Evolutionary conservation across 208 protist genomes (phyloP).

Genomic region (Strigomonas galati): DNA sequence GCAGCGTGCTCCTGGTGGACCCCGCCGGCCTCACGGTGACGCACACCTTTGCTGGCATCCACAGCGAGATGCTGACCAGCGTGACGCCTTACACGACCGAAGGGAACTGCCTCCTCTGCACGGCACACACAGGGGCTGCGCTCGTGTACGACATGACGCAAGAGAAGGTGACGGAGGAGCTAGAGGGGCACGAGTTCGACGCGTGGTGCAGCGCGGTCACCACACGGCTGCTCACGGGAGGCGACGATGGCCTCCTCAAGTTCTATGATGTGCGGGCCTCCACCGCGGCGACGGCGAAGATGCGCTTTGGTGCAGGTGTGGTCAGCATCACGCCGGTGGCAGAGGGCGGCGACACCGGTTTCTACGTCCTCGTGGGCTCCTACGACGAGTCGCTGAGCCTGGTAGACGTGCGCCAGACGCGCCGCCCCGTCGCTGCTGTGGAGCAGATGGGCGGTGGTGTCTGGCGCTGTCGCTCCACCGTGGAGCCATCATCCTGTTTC

Average conservation of each 20-base stretch:
- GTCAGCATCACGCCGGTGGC: conserved; percentile 63
- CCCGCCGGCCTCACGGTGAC: conserved; percentile 18
- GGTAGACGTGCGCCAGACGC: conserved; percentile 50
- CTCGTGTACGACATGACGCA: conserved; percentile 38
- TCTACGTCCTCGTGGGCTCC: conserved; percentile 63
- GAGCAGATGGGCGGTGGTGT: conserved; percentile 65
- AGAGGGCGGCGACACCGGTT: conserved; percentile 21
- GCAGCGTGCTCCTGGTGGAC: conserved; percentile 46
- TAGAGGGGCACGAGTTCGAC: conserved; percentile 77
- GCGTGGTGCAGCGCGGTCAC: conserved; percentile 70
- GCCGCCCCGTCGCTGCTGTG: conserved; percentile 39
- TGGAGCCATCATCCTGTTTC: background rate
- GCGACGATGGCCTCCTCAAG: conserved; percentile 73
- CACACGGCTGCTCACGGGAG: conserved; percentile 52
- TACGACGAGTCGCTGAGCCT: conserved; percentile 81
- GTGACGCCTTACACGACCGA: conserved; percentile 25
- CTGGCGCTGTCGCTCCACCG: conserved; percentile 59
- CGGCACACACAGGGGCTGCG: conserved; percentile 63
- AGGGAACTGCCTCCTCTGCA: conserved; percentile 44
- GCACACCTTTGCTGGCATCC: conserved; percentile 32
- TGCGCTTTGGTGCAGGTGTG: conserved; percentile 71
- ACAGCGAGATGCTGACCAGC: conserved; percentile 76
- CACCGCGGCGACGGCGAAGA: conserved; percentile 20
- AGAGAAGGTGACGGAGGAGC: conserved; percentile 19
- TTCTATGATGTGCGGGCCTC: conserved; percentile 49